These are phyloP conservation scores for Bacidia gigantensis DNA, from an alignment of 495 filamentous ascomycete species.

Conservation along the genomic window DNA sequence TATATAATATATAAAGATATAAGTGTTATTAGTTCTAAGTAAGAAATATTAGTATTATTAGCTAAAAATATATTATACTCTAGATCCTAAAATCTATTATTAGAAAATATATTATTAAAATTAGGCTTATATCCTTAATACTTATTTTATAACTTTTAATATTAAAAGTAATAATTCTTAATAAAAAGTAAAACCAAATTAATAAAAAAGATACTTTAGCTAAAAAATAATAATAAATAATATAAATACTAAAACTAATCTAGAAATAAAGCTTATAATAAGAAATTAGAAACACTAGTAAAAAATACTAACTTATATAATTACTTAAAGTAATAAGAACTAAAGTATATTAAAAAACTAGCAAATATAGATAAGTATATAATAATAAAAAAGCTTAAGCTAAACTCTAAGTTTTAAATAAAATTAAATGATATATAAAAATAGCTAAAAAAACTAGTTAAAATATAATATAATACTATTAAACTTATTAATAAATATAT, in stretches of 20 bases:
- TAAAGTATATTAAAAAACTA: background rate
- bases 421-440: no score
- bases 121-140: background rate
- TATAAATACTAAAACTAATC: background rate
- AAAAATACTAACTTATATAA: background rate
- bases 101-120: background rate
- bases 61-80: no score
- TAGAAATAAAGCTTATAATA: background rate
- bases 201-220: no score
- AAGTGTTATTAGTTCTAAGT: background rate
- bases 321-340: background rate
- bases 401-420: no score
- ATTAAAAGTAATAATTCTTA: no score
- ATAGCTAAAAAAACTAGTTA: no score
- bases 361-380: background rate
- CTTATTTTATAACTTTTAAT: no score
- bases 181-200: no score
- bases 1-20: background rate
- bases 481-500: no score
- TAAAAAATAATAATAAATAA: background rate
- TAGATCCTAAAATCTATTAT: background rate
- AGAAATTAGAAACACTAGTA: background rate
- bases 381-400: no score
- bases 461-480: no score
- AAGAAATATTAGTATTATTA: background rate